Base-by-base conservation (phyloP, 2,329 filamentous ascomycete species). In the Xylariomycetidae sp. region DNA sequence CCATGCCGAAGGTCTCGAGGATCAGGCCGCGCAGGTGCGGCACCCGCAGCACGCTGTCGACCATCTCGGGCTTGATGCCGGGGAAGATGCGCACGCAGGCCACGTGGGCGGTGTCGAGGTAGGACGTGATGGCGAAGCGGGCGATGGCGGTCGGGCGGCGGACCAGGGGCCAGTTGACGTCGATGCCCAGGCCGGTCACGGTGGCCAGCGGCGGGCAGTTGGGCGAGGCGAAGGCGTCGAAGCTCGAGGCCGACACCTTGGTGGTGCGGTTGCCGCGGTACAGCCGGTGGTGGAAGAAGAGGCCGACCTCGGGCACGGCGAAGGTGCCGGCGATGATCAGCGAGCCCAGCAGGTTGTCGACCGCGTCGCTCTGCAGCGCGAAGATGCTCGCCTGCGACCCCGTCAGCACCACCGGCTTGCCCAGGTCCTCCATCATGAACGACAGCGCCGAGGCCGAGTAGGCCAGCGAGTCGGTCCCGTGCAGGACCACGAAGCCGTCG, bases 271-370 rank as follows among this genome's bases (percentile, higher is more conserved):
- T 95, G 12, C 89, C 89, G 17, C 89, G 79, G 63, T 89, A 93
- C 14, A 95, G 74, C 46, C 81, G 86, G 64, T 93, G 85, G 60
- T 92, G 86, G 70, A 95, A 95, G 67, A 93, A 95, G 22, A 95
- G 72, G 56, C 86, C 89, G 33, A 95, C 89, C 58, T 95, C 89
- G 0, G 89, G 88, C 37, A 95, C 86, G 64, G 87, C 84, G 54
- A 94, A 94, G 39, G 92, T 92, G 20, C 87, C 87, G 3, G 89
- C 89, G 35, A 95, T 82, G 53, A 95, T 87, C 52, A 95, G 72
- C 2, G 86, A 89, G 14, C 85, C 85, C 5, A 95, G 74, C 10
- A 95, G 72, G 52, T 95, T 95, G 63, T 93, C 88, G 23, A 88
- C 84, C 8, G 88, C 89, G 58, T 95, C 89, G 32, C 84, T 92